Evolutionary conservation across 176 grass and related monocot species (phyloP).

Genomic region (Luzula sylvatica): DNA sequence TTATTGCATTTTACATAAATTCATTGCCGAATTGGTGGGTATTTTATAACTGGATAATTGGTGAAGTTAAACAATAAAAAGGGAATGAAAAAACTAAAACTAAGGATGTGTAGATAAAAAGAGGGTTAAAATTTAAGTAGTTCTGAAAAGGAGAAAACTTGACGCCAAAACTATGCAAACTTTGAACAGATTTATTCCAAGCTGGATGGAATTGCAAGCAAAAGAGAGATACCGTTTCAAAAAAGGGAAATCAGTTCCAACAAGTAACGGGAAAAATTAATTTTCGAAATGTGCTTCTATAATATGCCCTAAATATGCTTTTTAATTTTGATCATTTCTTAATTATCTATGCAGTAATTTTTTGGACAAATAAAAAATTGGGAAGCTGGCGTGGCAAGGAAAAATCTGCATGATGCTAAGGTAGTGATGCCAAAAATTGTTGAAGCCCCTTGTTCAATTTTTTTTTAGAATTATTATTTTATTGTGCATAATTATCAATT

Average conservation of each 20-base stretch:
- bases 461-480: no score
- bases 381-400: no score
- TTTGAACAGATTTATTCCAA: background rate
- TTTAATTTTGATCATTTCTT: background rate
- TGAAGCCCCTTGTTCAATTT: no score
- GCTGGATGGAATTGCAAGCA: background rate
- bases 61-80: background rate
- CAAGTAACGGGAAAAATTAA: background rate
- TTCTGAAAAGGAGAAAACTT: slow-evolving; percentile 11
- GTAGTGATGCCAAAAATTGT: no score
- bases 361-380: no score
- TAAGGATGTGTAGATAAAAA: background rate
- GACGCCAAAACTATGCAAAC: slow-evolving; percentile 11
- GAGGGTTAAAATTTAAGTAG: slow-evolving; percentile 11
- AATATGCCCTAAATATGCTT: slow-evolving; percentile 17
- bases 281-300: background rate
- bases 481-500: no score
- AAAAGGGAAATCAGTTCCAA: slow-evolving; percentile 10
- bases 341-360: no score
- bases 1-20: background rate
- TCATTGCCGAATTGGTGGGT: background rate
- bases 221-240: background rate
- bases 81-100: background rate
- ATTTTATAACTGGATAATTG: background rate
- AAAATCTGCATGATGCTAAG: no score